Conservation (phyloP, 108 stramenopile species). For the Cylindrotheca closterium region DNA sequence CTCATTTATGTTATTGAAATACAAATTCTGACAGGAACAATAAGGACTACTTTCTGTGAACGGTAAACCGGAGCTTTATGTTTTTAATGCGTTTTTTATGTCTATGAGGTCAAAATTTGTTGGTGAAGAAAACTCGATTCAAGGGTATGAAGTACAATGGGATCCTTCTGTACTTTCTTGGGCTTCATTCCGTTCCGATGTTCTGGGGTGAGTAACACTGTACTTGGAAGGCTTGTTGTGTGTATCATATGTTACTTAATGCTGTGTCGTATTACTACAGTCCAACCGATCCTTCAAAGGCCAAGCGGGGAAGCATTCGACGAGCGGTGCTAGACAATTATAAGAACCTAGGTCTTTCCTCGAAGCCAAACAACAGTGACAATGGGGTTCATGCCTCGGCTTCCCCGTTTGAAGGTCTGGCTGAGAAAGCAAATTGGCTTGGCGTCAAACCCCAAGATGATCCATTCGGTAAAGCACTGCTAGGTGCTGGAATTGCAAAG, state of each 20-base stretch:
- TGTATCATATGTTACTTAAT: too few species aligned
- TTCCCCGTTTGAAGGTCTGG: conserved; percentile 90
- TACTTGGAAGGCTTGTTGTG: too few species aligned
- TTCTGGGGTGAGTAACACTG: conserved; percentile 61
- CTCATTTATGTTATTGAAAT: not conserved
- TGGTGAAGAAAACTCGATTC: conserved; percentile 69
- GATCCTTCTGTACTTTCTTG: conserved; percentile 71
- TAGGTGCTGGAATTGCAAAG: conserved; percentile 65
- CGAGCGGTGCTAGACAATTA: conserved; percentile 69
- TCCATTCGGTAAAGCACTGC: conserved; percentile 73
- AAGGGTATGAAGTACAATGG: conserved; percentile 91
- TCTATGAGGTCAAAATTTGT: conserved; percentile 86
- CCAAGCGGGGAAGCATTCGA: conserved; percentile 76
- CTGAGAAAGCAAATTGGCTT: conserved; percentile 87
- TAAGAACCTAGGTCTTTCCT: conserved; percentile 65
- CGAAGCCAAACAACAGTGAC: conserved; percentile 83
- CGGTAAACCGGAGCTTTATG: conserved; percentile 61
- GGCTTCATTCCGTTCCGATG: conserved; percentile 75
- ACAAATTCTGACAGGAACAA: not conserved
- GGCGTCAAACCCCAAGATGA: conserved; percentile 60
- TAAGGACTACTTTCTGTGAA: conserved; percentile 41
- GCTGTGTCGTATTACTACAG: not conserved
- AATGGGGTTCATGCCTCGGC: conserved; percentile 94
- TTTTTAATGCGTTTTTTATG: conserved; percentile 94
- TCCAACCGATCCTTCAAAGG: conserved; percentile 86